phyloP scores from a whole-genome alignment of 2,329 filamentous ascomycete genomes.

The Penicillium sclerotigenum region DNA sequence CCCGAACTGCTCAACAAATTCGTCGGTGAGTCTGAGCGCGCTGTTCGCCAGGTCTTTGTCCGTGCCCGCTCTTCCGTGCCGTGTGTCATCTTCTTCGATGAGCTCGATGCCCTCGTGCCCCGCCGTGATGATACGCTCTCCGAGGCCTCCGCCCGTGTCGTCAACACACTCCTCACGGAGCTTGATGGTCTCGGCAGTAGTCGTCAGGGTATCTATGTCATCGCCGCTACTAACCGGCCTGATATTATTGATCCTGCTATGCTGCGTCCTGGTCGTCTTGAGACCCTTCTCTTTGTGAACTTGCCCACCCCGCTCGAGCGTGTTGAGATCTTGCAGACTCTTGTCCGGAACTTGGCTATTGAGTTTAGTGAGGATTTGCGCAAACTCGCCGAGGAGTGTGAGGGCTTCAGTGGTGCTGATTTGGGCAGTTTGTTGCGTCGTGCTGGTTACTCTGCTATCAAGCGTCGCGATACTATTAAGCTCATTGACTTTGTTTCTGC shows the following conservation, averaged over 20 bases:
- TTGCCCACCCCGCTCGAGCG: conserved; percentile 75
- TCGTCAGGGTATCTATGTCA: conserved; percentile 84
- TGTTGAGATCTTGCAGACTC: conserved; percentile 76
- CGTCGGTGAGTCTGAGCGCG: conserved; percentile 91
- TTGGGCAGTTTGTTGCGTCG: conserved; percentile 57
- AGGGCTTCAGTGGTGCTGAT: conserved; percentile 72
- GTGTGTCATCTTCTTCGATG: conserved; percentile 97
- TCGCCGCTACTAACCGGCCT: conserved; percentile 90
- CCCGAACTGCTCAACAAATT: conserved; percentile 97
- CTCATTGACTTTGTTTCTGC: conserved; percentile 44
- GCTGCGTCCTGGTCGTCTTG: conserved; percentile 84
- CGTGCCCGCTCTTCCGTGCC: conserved; percentile 82
- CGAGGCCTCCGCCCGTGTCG: conserved; percentile 82
- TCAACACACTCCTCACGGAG: conserved; percentile 92
- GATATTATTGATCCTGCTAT: conserved; percentile 97
- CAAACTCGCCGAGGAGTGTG: conserved; percentile 67
- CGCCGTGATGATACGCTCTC: conserved; percentile 73
- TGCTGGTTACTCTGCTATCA: conserved; percentile 57
- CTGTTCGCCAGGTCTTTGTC: conserved; percentile 86
- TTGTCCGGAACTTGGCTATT: conserved; percentile 52
- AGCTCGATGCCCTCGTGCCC: conserved; percentile 88
- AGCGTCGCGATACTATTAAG: conserved; percentile 48
- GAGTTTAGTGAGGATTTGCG: conserved; percentile 56
- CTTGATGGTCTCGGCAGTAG: conserved; percentile 76
- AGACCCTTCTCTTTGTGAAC: conserved; percentile 84